Base-by-base conservation (phyloP, 148 eudicot species). In the Nyssa sinensis region DNA sequence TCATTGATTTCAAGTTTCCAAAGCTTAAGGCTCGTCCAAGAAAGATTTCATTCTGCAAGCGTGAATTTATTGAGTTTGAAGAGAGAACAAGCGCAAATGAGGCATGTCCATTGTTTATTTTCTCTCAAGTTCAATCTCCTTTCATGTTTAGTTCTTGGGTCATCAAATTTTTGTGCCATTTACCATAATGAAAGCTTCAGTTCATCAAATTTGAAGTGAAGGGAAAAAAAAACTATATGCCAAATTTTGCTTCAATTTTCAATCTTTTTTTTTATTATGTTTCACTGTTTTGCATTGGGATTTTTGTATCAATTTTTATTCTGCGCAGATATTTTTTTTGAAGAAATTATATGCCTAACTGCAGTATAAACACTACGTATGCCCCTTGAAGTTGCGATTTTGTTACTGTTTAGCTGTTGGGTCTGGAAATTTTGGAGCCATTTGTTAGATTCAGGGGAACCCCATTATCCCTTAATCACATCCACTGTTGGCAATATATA, bases 1-100 rank as follows among this genome's bases (percentile, higher is more conserved):
- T 5, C 23, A 6, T 12, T 30, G 62, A 59, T 75, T 79, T 78
- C 59, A 74, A 78, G 58, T 32, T 60, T 13, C 30, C 79, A 25
- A 69, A 61, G 51, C 25, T 64, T 17, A 79, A 69, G 74, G 58
- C 72, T 69, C 72, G 37, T 58, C 34, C 53, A 21, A 75, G 66
- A 39, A 67, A 71, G 30, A 32, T 65, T 64, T 41, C 70, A 57
- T 72, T 73, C 53, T 78, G 80, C 83, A 79, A 71, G 28, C 55
- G 53, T 14, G 80, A 87, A 39, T 28, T 76, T 59, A 58, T 73
- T 70, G 81, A 82, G 64, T 84, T 86, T 78, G 89, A 92, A 30
- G 88, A 90, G 66, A 88, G 98, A 82, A 85, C 82, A 23, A 94
- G 98, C 79, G 86, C 96, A 24, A 72, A 76, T 81, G 88, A 92